Conservation (phyloP, 2,329 filamentous ascomycete species). For the Fusarium odoratissimum region DNA sequence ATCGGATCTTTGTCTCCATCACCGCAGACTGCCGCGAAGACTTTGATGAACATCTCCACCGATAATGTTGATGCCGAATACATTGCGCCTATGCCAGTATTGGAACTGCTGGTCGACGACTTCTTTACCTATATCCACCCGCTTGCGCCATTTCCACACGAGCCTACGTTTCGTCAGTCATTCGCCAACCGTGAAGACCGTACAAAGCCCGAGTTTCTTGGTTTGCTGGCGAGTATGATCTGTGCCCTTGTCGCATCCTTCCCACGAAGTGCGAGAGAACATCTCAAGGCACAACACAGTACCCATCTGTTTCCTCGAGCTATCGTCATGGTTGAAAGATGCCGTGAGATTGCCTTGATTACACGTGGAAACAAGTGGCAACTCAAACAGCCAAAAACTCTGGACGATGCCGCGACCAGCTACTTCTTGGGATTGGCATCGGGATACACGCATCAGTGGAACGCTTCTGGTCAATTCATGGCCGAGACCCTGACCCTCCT, state of each 20-base stretch:
- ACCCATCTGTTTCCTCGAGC: conserved; percentile 75
- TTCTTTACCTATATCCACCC: conserved; percentile 88
- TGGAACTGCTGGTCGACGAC: conserved; percentile 79
- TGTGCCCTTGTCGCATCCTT: conserved; percentile 80
- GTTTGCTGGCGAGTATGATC: conserved; percentile 80
- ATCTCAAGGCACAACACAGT: conserved; percentile 74
- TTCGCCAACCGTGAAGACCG: conserved; percentile 76
- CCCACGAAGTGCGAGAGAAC: conserved; percentile 75
- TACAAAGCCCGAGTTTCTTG: conserved; percentile 74
- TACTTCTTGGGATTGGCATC: conserved; percentile 78
- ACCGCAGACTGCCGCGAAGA: conserved; percentile 61
- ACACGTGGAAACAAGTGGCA: conserved; percentile 70
- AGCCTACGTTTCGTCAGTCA: conserved; percentile 78
- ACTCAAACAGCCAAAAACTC: conserved; percentile 59
- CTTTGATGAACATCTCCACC: conserved; percentile 59
- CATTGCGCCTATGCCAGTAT: conserved; percentile 75
- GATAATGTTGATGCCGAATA: conserved; percentile 68
- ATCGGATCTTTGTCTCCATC: conserved; percentile 52
- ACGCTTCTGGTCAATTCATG: conserved; percentile 75
- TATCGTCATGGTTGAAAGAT: conserved; percentile 76
- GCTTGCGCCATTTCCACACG: conserved; percentile 80
- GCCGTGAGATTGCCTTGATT: conserved; percentile 74
- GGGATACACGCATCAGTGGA: conserved; percentile 75
- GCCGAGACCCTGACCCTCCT: conserved; percentile 78
- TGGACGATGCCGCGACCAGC: conserved; percentile 74